phyloP scores from a whole-genome alignment of 1,284 basidiomycete genomes.

The Ceratobasidium sp. region DNA sequence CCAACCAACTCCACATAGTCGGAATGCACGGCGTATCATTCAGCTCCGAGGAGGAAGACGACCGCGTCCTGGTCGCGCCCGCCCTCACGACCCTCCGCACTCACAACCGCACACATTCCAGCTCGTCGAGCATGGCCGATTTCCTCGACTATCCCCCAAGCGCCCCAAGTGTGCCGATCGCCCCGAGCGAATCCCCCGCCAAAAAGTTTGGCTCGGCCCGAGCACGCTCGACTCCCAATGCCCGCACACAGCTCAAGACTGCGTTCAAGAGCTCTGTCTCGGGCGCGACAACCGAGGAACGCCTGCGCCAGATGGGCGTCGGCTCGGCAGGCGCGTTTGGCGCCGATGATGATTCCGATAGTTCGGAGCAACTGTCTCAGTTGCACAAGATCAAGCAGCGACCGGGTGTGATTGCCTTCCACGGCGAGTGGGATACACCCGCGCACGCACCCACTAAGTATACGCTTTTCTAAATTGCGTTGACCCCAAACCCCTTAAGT shows the following conservation, averaged over 20 bases:
- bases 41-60: slow-evolving; percentile 9
- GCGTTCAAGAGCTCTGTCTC: slow-evolving; percentile 31
- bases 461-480: no score
- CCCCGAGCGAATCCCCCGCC: background rate
- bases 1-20: background rate
- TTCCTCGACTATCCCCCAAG: background rate
- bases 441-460: no score
- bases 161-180: background rate
- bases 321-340: background rate
- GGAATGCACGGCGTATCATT: slow-evolving; percentile 23
- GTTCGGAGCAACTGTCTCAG: background rate
- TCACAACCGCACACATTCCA: slow-evolving; percentile 9
- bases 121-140: slow-evolving; percentile 9
- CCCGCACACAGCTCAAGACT: background rate
- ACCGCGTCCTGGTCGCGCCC: slow-evolving; percentile 15
- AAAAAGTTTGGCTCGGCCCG: background rate
- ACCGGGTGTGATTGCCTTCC: no score
- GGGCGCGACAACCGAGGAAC: slow-evolving; percentile 9
- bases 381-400: no score
- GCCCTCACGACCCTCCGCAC: background rate
- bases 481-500: no score
- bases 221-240: background rate
- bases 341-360: background rate
- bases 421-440: no score
- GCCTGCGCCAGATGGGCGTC: slow-evolving; percentile 27